Evolutionary conservation across 164 flowering plant genomes (phyloP).

Genomic region (Berberis vulgaris): DNA sequence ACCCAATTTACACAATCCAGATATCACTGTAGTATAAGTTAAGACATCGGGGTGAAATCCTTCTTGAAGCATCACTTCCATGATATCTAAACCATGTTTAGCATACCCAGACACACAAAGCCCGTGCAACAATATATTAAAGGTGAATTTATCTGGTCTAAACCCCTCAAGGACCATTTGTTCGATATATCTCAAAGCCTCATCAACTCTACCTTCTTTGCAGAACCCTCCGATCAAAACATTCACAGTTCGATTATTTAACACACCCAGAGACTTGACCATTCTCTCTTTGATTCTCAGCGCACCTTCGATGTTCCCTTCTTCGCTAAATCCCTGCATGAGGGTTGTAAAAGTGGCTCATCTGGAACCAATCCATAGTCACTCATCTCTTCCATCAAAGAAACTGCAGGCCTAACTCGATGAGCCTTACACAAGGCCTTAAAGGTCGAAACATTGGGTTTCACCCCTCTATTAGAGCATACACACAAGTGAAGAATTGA

Average conservation of each 20-base stretch:
- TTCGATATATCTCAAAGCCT: constrained; percentile 50
- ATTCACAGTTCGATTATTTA: constrained; percentile 46
- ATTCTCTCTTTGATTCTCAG: constrained; percentile 58
- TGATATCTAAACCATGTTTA: no score
- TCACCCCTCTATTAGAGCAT: constrained; percentile 30
- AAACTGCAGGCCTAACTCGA: constrained; percentile 71
- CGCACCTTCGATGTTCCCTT: constrained; percentile 69
- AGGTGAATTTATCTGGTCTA: constrained; percentile 58
- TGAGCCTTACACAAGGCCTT: constrained; percentile 84
- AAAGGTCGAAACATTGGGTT: constrained; percentile 66
- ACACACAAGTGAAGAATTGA: no score
- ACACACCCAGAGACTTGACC: constrained; percentile 40
- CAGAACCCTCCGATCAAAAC: no score
- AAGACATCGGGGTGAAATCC: no score
- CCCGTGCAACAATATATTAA: no score
- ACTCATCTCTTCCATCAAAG: constrained; percentile 82
- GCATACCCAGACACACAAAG: no score
- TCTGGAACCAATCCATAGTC: constrained; percentile 55
- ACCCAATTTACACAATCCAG: no score
- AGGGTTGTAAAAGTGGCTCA: no score
- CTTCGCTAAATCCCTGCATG: no score
- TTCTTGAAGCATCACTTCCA: no score
- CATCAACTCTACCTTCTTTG: constrained; percentile 68
- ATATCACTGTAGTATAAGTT: no score
- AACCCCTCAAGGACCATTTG: constrained; percentile 57